Base-by-base conservation (phyloP, 495 filamentous ascomycete species). In the Xylaria nigripes region DNA sequence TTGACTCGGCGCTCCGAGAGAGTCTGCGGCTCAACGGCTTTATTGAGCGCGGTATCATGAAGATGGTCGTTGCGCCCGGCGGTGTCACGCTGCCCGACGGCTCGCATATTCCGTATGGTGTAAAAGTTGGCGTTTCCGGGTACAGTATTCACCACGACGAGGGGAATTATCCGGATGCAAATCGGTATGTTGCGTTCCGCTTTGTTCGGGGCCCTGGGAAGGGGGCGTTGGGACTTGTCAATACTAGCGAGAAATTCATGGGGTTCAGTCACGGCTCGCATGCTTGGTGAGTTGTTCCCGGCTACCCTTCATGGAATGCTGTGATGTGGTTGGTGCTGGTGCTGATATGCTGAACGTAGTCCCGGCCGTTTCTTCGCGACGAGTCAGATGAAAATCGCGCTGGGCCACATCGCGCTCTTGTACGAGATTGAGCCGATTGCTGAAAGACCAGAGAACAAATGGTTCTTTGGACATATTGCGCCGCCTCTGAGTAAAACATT, bases 301-400 rank as follows among this genome's bases (percentile, higher is more conserved):
- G 36, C 36, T 12, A 36, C 5, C 5, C 13, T 36, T 3, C 7
- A 12, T 12, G 2, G 32, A 30, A 8, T 36, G 32, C 3, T 15
- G 27, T 12, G 15, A 1, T 40, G 36, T 8, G 36, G 18, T 4
- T 40, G 2, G 18, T 16, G 36, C 36, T 16, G 18, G 36, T 5
- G 56, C 51, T 53, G 46, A 53, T 13, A 8, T 23, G 13, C 2
- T 38, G 6, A n/a, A 8, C 16, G 50, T 63, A 63, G 69, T 51
- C 60, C 69, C 34, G 63, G 73, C 45, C 56, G 70, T 19, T 74
- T 73, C 66, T 74, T 74, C 48, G 70, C 69, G 38, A 52, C 68
- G 13, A 65, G 71, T 15, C 68, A 72, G 50, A 57, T 76, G 30
- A 74, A 76, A 61, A 66, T 74, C 9, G 56, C 64, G 10, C 51